A percentile compares a stretch with the other conserved stretches of the same genome.
Evolutionary conservation across 345 rosid genomes (phyloP).

Genomic region (Bruguiera gymnorhiza): DNA sequence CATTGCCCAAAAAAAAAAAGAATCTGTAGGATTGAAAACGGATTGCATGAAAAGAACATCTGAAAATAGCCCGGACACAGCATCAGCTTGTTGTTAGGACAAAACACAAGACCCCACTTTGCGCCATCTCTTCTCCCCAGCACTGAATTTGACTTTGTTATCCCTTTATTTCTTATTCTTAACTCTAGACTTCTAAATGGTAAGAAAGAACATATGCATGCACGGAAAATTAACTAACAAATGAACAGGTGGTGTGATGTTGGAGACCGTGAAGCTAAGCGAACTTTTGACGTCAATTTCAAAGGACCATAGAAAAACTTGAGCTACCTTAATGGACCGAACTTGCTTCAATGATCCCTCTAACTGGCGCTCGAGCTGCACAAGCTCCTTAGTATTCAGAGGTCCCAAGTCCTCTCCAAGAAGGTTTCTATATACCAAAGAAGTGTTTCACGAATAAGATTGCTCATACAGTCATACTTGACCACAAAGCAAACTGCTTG

Average conservation of each 20-base stretch:
- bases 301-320: background rate
- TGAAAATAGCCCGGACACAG: too few species aligned
- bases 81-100: too few species aligned
- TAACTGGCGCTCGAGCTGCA: constrained; percentile 91
- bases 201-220: too few species aligned
- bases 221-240: too few species aligned
- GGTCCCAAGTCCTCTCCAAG: constrained; percentile 97
- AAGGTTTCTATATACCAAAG: constrained; percentile 54
- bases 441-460: background rate
- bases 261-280: background rate
- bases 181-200: too few species aligned
- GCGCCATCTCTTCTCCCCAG: too few species aligned
- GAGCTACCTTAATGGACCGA: constrained; percentile 75
- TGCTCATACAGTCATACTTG: background rate
- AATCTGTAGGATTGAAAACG: too few species aligned
- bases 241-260: background rate
- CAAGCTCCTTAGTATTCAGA: constrained; percentile 83
- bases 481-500: background rate
- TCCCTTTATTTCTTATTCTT: too few species aligned
- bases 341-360: constrained; percentile 82
- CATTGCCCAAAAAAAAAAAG: too few species aligned
- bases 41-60: too few species aligned
- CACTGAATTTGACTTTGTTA: too few species aligned
- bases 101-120: too few species aligned
- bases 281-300: background rate